phyloP scores from a whole-genome alignment of 257 asterid genomes.

The Thymus mandschuricus region DNA sequence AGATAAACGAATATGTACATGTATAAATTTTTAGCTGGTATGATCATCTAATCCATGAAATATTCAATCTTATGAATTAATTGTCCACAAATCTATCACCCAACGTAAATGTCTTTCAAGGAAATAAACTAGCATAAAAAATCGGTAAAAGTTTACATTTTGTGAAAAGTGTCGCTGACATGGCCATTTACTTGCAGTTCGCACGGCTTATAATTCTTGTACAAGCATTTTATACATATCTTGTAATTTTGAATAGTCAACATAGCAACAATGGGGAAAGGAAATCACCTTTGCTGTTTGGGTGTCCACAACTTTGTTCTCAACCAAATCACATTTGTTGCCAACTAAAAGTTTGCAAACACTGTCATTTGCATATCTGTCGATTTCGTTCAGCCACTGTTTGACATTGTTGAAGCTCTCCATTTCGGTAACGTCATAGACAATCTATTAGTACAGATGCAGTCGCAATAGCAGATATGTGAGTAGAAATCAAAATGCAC shows the following conservation, averaged over 20 bases:
- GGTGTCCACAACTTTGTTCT: conserved; percentile 84
- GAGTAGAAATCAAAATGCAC: conserved; percentile 2
- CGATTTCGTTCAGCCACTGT: conserved; percentile 96
- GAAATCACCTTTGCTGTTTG: conserved; percentile 74
- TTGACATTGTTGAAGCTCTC: conserved; percentile 99
- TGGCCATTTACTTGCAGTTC: not conserved
- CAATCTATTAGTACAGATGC: conserved; percentile 56
- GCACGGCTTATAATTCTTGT: not conserved
- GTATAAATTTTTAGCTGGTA: no score
- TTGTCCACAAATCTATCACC: no score
- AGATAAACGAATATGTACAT: no score
- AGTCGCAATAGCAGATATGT: conserved; percentile 23
- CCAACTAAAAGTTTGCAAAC: conserved; percentile 99
- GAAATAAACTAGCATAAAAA: not conserved
- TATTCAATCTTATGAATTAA: no score
- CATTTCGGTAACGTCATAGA: conserved; percentile 94
- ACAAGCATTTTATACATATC: not conserved
- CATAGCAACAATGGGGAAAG: not conserved
- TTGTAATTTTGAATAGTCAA: not conserved
- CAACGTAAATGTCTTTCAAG: no score
- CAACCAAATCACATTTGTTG: conserved; percentile 94
- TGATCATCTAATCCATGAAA: no score
- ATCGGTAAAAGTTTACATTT: not conserved
- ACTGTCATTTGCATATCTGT: conserved; percentile 90
- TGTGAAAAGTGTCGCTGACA: not conserved